A percentile compares a stretch with the other conserved stretches of the same genome.
Conservation (phyloP, 148 eudicot species). For the Mesembryanthemum crystallinum region DNA sequence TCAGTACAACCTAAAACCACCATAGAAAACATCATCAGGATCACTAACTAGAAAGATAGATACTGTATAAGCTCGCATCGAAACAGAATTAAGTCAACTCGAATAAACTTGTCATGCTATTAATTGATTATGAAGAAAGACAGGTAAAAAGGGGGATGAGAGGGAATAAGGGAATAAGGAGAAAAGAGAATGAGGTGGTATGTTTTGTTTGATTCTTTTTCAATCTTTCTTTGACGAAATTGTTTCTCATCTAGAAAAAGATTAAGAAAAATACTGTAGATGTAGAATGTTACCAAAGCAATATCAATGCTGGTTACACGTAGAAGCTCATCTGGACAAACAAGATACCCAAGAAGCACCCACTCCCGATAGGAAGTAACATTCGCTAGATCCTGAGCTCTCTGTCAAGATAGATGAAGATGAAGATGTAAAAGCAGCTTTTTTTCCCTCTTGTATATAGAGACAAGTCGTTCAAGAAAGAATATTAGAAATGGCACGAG, state of each 20-base stretch:
- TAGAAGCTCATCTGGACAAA: slow-evolving; percentile 98
- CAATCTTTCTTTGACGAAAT: background rate
- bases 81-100: background rate
- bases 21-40: slow-evolving; percentile 8
- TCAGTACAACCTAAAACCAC: slow-evolving; percentile 75
- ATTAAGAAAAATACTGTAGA: background rate
- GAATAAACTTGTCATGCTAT: background rate
- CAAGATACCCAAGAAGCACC: slow-evolving; percentile 97
- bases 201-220: background rate
- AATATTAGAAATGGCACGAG: background rate
- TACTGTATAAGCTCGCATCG: slow-evolving; percentile 4
- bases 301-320: slow-evolving; percentile 99
- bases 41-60: background rate
- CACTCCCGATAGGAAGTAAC: slow-evolving; percentile 93
- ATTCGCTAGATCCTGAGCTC: slow-evolving; percentile 99
- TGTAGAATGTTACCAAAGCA: slow-evolving; percentile 62
- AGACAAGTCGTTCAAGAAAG: background rate
- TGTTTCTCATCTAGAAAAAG: background rate
- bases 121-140: background rate
- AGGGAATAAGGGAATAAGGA: background rate
- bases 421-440: slow-evolving; percentile 17
- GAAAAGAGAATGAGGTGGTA: background rate
- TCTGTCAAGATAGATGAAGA: slow-evolving; percentile 41
- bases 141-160: background rate
- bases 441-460: background rate